A percentile compares a stretch with the other conserved stretches of the same genome.
phyloP scores from a whole-genome alignment of 306 rosid species.

The Vachellia pachyceras region DNA sequence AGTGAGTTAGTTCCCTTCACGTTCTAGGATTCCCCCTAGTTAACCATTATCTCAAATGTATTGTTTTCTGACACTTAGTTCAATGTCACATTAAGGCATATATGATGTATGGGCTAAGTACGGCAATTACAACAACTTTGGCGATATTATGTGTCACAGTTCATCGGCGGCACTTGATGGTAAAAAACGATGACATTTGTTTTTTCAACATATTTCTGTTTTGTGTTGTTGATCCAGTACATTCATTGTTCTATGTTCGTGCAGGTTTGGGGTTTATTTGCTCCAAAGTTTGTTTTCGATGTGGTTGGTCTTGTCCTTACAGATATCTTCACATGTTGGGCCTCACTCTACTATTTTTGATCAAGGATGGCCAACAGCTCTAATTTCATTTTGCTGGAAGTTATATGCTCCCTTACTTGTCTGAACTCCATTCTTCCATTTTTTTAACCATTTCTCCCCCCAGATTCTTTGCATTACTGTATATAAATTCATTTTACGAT shows the following conservation, averaged over 20 bases:
- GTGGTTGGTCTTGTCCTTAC: conserved; percentile 74
- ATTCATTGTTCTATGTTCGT: conserved; percentile 26
- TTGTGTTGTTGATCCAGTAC: conserved; percentile 19
- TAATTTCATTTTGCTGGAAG: conserved; percentile 29
- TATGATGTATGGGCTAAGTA: conserved; percentile 70
- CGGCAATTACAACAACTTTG: conserved; percentile 66
- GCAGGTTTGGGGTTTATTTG: conserved; percentile 99
- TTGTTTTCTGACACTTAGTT: conserved; percentile 19
- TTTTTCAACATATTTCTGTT: conserved; percentile 9
- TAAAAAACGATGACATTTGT: conserved; percentile 36
- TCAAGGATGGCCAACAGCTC: conserved; percentile 35
- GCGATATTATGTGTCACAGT: conserved; percentile 81
- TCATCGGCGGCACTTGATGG: conserved; percentile 99
- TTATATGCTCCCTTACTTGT: not conserved
- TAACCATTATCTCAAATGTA: conserved; percentile 37
- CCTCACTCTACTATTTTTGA: conserved; percentile 74
- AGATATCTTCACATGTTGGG: conserved; percentile 69
- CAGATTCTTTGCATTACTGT: not conserved
- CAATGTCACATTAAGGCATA: conserved; percentile 59
- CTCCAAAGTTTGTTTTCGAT: conserved; percentile 94
- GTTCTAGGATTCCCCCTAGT: conserved; percentile 10
- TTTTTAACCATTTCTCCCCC: not conserved
- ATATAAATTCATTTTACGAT: conserved; percentile 23
- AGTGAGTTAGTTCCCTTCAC: conserved; percentile 65
- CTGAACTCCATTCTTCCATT: not conserved